A percentile compares a stretch with the other conserved stretches of the same genome.
phyloP scores from a whole-genome alignment of 192 early-diverging fungal species.

The Coemansia sp. region DNA sequence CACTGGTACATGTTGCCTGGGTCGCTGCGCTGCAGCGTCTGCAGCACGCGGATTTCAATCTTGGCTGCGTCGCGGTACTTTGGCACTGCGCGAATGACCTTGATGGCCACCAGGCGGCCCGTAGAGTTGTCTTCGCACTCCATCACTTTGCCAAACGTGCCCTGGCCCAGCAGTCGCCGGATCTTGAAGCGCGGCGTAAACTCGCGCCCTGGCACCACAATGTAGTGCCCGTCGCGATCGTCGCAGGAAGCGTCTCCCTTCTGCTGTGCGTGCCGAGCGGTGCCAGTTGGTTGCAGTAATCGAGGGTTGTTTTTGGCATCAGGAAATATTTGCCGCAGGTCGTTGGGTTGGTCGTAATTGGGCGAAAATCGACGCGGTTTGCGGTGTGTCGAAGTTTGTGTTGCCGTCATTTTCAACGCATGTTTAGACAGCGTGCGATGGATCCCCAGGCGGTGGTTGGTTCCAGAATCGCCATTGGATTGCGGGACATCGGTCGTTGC shows the following conservation, averaged over 20 bases:
- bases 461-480: conserved; percentile 5
- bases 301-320: conserved; percentile 34
- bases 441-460: conserved; percentile 1
- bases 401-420: conserved; percentile 19
- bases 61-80: conserved; percentile 94
- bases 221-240: conserved; percentile 93
- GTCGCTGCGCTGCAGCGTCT: conserved; percentile 74
- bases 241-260: conserved; percentile 62
- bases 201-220: conserved; percentile 69
- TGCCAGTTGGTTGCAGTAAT: conserved; percentile 20
- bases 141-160: conserved; percentile 97
- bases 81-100: conserved; percentile 88
- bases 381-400: neutral
- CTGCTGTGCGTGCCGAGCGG: conserved; percentile 29
- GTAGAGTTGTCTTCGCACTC: conserved; percentile 73
- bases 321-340: conserved; percentile 35
- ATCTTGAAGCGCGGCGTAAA: conserved; percentile 83
- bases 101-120: conserved; percentile 72
- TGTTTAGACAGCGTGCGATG: conserved; percentile 19
- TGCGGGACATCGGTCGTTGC: neutral
- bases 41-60: conserved; percentile 85
- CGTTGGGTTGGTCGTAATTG: conserved; percentile 32
- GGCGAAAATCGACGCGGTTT: conserved; percentile 8
- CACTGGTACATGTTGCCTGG: conserved; percentile 80
- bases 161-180: conserved; percentile 84